Conservation (phyloP, 2,329 filamentous ascomycete species). For the Colletotrichum sansevieriae region DNA sequence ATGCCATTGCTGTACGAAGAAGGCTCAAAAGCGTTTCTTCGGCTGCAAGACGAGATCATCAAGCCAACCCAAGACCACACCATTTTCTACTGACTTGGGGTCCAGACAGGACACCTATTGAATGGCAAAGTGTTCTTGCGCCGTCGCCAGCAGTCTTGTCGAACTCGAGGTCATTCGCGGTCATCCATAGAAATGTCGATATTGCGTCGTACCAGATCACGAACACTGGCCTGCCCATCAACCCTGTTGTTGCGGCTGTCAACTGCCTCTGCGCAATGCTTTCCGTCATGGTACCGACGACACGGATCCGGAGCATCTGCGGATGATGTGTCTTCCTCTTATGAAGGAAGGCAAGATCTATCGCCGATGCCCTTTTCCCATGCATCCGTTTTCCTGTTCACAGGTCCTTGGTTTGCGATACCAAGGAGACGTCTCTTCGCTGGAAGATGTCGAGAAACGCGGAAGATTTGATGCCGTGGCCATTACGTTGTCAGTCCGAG, state of each 20-base stretch:
- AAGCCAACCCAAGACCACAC: no score
- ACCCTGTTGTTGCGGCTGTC: conserved; percentile 24
- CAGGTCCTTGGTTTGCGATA: conserved; percentile 18
- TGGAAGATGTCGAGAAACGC: conserved; percentile 22
- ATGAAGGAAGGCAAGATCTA: conserved; percentile 26
- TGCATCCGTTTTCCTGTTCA: conserved; percentile 26
- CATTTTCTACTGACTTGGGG: no score
- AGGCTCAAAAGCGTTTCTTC: no score
- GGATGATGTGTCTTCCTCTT: conserved; percentile 35
- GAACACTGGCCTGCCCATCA: conserved; percentile 31
- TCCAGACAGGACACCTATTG: no score
- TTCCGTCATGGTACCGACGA: conserved; percentile 37
- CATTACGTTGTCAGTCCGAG: conserved; percentile 27
- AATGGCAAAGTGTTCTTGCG: no score
- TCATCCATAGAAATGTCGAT: no score
- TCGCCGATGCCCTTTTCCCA: conserved; percentile 28
- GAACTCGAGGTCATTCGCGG: no score
- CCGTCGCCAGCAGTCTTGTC: no score
- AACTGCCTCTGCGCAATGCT: conserved; percentile 34
- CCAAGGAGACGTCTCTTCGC: conserved; percentile 21
- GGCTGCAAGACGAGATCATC: no score
- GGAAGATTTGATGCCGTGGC: conserved; percentile 17
- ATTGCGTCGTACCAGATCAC: neutral
- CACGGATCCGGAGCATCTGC: conserved; percentile 23
- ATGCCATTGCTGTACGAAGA: no score